Base-by-base conservation (phyloP, 805 yeast species). In the Metschnikowia borealis region DNA sequence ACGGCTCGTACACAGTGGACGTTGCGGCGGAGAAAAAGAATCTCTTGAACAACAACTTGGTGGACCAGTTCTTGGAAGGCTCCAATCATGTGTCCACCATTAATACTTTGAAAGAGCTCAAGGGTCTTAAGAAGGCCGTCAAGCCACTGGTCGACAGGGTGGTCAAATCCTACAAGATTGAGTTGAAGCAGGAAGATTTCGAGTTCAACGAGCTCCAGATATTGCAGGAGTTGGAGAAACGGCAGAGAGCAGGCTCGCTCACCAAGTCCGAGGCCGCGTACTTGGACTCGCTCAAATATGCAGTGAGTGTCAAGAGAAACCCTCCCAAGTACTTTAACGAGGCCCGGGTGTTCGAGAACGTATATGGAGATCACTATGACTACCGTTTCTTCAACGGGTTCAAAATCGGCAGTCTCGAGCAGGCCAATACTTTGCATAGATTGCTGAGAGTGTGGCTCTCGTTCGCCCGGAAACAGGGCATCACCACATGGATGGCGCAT, bases 291-390 rank as follows among this genome's bases (percentile, higher is more conserved):
- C 45, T 58, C 32, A 29, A 32, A 26, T 51, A 52, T 48, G 52
- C 61, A 4, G 26, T 54, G 31, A 43, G 34, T 8, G 44, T 38
- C 17, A 38, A 44, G 17, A 3, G 46, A 11, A 37, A 50, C n/a
- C 64, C 73, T 0, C 64, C 65, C 13, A 73, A 75, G 49, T 71
- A 70, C 55, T 77, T 77, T 52, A 63, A 66, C 46, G 81, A 78
- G 58, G 76, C 81, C 3, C 49, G 62, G 23, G 49, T 62, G 15
- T 32, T 48, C 17, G 55, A 60, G 15, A 51, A 62, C 15, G 3
- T 26, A 18, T 2, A 46, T 34, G 67, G 67, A 3, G 65, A 63
- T 49, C 68, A 64, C 48, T 63, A 64, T 52, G 68, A 64, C 42
- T 62, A 64, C 66, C 52, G 68, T 5, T 64, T 64, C 37, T 64